Percentiles rank a stretch among this genome's conserved stretches.
phyloP scores from a whole-genome alignment of 257 asterid species.

The Ilex aquifolium region DNA sequence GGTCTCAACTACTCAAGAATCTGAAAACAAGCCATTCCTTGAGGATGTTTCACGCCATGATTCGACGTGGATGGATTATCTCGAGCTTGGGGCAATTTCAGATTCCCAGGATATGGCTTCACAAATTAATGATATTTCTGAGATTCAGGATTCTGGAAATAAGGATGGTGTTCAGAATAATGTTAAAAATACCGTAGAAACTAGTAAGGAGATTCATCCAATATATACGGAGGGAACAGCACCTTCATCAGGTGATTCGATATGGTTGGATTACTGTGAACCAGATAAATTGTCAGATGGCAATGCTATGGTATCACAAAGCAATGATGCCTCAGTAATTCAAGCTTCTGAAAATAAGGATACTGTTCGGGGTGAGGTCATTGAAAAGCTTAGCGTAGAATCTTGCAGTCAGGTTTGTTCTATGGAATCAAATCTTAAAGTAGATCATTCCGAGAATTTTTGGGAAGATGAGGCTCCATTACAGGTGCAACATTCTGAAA shows the following conservation, averaged over 20 bases:
- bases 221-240: slow-evolving; percentile 14
- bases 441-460: slow-evolving; percentile 18
- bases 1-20: slow-evolving; percentile 26
- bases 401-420: slow-evolving; percentile 27
- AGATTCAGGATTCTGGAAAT: slow-evolving; percentile 29
- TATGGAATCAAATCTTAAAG: slow-evolving; percentile 27
- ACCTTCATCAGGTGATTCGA: slow-evolving; percentile 18
- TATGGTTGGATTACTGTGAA: slow-evolving; percentile 20
- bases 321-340: slow-evolving; percentile 15
- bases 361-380: slow-evolving; percentile 22
- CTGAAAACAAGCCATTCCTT: slow-evolving; percentile 10
- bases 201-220: slow-evolving; percentile 18
- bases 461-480: slow-evolving; percentile 37
- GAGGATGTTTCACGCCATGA: slow-evolving; percentile 24
- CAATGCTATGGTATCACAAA: slow-evolving; percentile 23
- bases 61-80: slow-evolving; percentile 57
- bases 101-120: slow-evolving; percentile 17
- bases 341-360: slow-evolving; percentile 21
- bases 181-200: slow-evolving; percentile 22
- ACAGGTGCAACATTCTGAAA: slow-evolving; percentile 36
- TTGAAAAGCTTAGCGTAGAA: slow-evolving; percentile 23
- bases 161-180: slow-evolving; percentile 31
- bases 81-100: slow-evolving; percentile 28
- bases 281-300: slow-evolving; percentile 23
- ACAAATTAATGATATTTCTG: slow-evolving; percentile 29